phyloP scores from a whole-genome alignment of 345 rosid species.

The Lepidium aucheri region DNA sequence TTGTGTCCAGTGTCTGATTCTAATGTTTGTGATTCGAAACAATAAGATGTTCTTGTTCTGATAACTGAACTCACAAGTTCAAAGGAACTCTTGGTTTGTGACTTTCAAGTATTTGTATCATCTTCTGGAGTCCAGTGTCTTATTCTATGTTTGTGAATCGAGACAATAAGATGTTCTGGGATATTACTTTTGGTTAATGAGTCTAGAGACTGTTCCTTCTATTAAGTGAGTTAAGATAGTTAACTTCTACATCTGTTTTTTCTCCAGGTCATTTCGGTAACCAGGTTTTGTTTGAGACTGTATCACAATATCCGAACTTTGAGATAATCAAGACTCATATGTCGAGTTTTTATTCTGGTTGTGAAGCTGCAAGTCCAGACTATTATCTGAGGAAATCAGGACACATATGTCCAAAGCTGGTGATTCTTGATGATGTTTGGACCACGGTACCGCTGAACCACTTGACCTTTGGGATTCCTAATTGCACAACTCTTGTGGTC shows the following conservation, averaged over 20 bases:
- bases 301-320: slow-evolving; percentile 69
- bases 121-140: too few species aligned
- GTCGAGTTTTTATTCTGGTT: too few species aligned
- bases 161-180: too few species aligned
- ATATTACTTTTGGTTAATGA: background rate
- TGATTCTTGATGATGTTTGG: slow-evolving; percentile 93
- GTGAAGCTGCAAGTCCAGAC: too few species aligned
- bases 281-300: slow-evolving; percentile 50
- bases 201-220: background rate
- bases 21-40: background rate
- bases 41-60: background rate
- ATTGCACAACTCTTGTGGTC: slow-evolving; percentile 60
- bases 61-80: background rate
- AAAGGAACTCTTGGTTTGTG: too few species aligned
- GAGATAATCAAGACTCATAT: slow-evolving; percentile 38
- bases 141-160: too few species aligned
- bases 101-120: too few species aligned
- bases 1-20: background rate
- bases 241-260: background rate
- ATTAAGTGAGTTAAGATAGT: background rate
- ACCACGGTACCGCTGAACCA: slow-evolving; percentile 42
- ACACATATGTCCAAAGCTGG: slow-evolving; percentile 13
- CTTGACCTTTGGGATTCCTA: slow-evolving; percentile 28
- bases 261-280: background rate
- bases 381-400: too few species aligned